Evolutionary conservation across 805 yeast species (phyloP), one percentile per base, ranked within the genome.

Genomic region (Nakazawaea wickerhamii): DNA sequence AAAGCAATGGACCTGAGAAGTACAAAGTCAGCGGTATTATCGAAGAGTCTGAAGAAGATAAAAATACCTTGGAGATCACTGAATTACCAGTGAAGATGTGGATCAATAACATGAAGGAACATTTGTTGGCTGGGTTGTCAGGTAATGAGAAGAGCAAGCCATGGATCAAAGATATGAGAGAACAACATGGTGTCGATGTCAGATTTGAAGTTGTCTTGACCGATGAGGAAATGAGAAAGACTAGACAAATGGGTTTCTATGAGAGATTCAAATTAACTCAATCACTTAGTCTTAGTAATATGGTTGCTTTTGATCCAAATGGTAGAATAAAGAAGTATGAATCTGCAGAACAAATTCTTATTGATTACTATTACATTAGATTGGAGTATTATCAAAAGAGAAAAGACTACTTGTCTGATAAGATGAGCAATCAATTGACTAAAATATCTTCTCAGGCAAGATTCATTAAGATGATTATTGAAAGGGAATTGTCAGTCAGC

Each of bases 81-180:
- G 99, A 93, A 61, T 67, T 93, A 38, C 99, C 99, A 3, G 83
- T 90, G 10, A 83, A 83, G 49, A 80, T 85, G 58, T 93, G 99
- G 99, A 93, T 95, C 2, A 75, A 84, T 43, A 84, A 81, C 36
- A 79, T 91, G 73, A 93, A 91, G 61, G 96, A 90, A 56, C 86
- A 75, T 52, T 67, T 93, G 50, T 64, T 86, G 47, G 73, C 77
- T 43, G 95, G 90, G 19, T 65, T 87, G 49, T 67, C 76, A 33
- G 90, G 90, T n/a, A 74, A 69, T 41, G 96, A 89, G 27, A 88
- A 83, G 55, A 66, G 62, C 14, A 71, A 71, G 45, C 77, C 89
- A 19, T 91, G 97, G 95, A 88, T 91, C 48, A 90, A 87, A 52
- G 97, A 91, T 61, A 77, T 90, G 81, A 88, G 83, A 51, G 99